Evolutionary conservation across 2,329 filamentous ascomycete genomes (phyloP), one percentile per base, ranked within the genome.

Genomic region (Cladophialophora psammophila): DNA sequence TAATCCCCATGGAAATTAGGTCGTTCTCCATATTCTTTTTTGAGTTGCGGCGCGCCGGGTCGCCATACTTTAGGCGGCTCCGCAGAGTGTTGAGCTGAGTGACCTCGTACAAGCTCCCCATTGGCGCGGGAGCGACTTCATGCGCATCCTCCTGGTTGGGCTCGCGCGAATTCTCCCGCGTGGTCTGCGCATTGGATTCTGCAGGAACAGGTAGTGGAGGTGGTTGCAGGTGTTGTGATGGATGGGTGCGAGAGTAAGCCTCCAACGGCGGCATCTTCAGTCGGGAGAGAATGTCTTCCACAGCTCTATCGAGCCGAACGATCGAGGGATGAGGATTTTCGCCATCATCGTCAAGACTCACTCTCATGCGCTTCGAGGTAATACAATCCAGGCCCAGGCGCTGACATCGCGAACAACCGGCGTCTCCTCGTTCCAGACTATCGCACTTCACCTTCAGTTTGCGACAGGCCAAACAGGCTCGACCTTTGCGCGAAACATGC

Each of bases 61-160:
- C 71, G 35, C 66, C 70, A 55, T 68, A 66, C 35, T 68, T 70
- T 20, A 72, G 58, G 12, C 69, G 67, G 45, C 65, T 69, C 13
- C 72, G 63, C 12, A 73, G 69, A 12, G 67, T 72, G 60, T 70
- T 71, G 57, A 86, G 75, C 60, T 84, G 83, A 0, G 84, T 86
- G 13, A 86, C 83, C 67, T 86, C 84, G 72, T 85, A 86, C 12
- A 86, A 74, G 73, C 81, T 84, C 60, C 82, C 80, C 83, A 86
- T 86, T 0, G 83, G 83, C 13, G 83, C 82, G 15, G 81, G 79
- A 1, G 84, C 82, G 38, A 83, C 74, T 36, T 79, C 79, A 35
- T 77, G 74, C 64, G 79, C 77, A 32, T 70, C 63, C 48, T 65
- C 72, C 18, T 60, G 35, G 45, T 66, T 64, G n/a, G 72, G 72